Evolutionary conservation across 345 rosid species (phyloP), one percentile per base, ranked within the genome.

Genomic region (Erodium maritimum): DNA sequence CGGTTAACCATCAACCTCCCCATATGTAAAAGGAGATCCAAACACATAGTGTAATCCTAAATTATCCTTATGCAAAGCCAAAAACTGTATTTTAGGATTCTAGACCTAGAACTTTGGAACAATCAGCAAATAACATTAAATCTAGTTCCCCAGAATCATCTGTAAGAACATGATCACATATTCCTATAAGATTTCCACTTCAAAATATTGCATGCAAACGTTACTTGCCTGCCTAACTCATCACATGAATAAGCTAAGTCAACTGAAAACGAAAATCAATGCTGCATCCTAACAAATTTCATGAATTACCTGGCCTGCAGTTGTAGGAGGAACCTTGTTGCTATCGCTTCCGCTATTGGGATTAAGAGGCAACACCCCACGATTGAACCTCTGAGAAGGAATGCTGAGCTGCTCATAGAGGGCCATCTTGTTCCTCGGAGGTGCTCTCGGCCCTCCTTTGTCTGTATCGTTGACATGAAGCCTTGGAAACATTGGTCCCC

Each of bases 371-470:
- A 64, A 59, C 17, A 64, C 58, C 17, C 77, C 82, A 42, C 69
- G 71, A 61, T 59, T 73, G 66, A 83, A 82, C 69, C 91, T 83
- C 68, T 87, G 94, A 67, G 94, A 82, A 65, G 97, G 96, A 51
- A 82, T 77, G 61, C 83, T 80, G 24, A 91, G 91, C 69, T 87
- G 97, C 73, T 90, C 97, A 66, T 91, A 91, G 24, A 87, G 97
- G 45, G 97, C 97, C 97, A 91, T 91, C 90, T 91, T 91, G 70
- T 88, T 91, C 82, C 97, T 79, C 19, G 97, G 96, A 62, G 97
- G 97, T n/a, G 90, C 94, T 72, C 94, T 86, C 10, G 95, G 96
- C 57, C 97, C 96, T 71, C 96, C 86, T 73, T 86, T 91, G 19
- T 78, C 95, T 11, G 90, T 71, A 82, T 88, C 95, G 58, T 88